Evolutionary conservation across 148 eudicot species (phyloP).

Genomic region (Rhododendron ferrugineum): DNA sequence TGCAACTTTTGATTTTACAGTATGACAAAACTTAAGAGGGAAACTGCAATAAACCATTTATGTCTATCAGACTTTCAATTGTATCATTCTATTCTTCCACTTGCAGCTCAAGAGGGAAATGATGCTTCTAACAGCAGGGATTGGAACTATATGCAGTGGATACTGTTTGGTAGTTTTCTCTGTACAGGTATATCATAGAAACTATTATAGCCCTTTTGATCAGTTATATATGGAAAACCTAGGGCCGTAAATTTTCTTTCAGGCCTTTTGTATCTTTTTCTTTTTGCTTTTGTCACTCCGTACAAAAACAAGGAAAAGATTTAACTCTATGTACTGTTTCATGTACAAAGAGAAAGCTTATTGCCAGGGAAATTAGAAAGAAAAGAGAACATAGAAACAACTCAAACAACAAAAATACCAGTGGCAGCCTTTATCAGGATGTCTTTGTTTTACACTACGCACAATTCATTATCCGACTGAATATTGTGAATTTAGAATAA

Average conservation of each 20-base stretch:
- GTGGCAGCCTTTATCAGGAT: background rate
- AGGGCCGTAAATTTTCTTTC: background rate
- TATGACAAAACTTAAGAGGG: background rate
- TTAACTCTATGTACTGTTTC: background rate
- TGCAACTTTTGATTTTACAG: background rate
- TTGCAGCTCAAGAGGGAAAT: slow-evolving; percentile 88
- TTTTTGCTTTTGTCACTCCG: background rate
- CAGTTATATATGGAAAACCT: background rate
- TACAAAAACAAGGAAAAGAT: slow-evolving; percentile 1
- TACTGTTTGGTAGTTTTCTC: slow-evolving; percentile 77
- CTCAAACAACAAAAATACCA: background rate
- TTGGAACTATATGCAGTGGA: slow-evolving; percentile 84
- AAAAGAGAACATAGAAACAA: background rate
- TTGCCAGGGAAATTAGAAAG: background rate
- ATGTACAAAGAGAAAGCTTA: background rate
- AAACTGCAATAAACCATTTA: background rate
- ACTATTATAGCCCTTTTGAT: background rate
- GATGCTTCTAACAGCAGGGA: slow-evolving; percentile 63
- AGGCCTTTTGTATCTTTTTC: background rate
- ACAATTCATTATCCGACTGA: background rate
- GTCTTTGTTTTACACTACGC: background rate
- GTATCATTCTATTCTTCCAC: slow-evolving; percentile 3
- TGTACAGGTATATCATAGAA: slow-evolving; percentile 44
- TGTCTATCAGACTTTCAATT: background rate
- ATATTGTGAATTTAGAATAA: background rate